Evolutionary conservation across 805 yeast genomes (phyloP).

Genomic region (Starmerella vitae): DNA sequence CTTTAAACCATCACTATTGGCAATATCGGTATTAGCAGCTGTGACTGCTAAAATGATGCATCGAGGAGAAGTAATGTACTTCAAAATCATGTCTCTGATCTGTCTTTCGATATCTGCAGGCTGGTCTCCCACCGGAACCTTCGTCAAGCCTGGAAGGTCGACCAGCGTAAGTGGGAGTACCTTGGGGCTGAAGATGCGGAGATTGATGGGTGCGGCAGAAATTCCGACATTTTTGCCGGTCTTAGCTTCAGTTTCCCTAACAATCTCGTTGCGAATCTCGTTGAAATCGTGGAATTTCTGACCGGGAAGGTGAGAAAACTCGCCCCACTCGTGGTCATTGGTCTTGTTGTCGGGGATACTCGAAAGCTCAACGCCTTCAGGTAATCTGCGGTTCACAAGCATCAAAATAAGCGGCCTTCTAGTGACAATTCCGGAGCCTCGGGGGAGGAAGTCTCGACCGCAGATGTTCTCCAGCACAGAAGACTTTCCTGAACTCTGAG

Average conservation of each 20-base stretch:
- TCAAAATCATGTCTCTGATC: constrained; percentile 83
- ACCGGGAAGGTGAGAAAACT: constrained; percentile 83
- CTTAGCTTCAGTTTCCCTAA: constrained; percentile 75
- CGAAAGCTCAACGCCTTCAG: constrained; percentile 22
- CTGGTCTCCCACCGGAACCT: constrained; percentile 98
- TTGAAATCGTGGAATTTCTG: constrained; percentile 77
- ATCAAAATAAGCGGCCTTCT: constrained; percentile 78
- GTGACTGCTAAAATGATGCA: constrained; percentile 90
- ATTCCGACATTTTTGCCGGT: constrained; percentile 69
- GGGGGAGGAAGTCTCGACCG: constrained; percentile 79
- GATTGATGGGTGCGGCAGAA: constrained; percentile 80
- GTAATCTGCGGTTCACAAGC: constrained; percentile 40
- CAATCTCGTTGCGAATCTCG: constrained; percentile 81
- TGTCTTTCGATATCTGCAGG: constrained; percentile 93
- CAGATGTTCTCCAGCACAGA: constrained; percentile 84
- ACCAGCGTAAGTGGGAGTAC: constrained; percentile 88
- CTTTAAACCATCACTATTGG: constrained; percentile 91
- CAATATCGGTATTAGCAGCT: constrained; percentile 92
- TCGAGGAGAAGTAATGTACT: constrained; percentile 87
- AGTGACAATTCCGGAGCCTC: constrained; percentile 89
- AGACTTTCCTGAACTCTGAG: constrained; percentile 80
- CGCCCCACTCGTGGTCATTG: constrained; percentile 80
- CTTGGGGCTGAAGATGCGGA: constrained; percentile 85
- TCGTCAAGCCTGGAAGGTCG: constrained; percentile 93
- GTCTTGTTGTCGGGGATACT: constrained; percentile 21